Evolutionary conservation across 768 basidiomycete genomes (phyloP), one percentile per base, ranked within the genome.

Genomic region (Coprinopsis sp.): DNA sequence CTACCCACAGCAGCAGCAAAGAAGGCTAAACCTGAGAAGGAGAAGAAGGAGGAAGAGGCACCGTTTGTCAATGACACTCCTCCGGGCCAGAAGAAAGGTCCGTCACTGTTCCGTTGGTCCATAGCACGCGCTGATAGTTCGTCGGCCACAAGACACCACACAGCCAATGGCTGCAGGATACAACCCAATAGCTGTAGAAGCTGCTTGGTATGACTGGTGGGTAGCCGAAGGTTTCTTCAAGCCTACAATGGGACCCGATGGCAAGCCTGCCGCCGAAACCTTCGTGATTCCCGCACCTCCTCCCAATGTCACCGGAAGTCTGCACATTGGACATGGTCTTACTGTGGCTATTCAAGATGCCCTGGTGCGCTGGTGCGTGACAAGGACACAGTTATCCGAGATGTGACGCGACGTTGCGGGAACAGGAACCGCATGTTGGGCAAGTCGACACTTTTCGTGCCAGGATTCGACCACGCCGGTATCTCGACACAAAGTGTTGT

Each of bases 121-220:
- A n/a, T 33, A 24, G 1, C 21, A 22, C 24, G 13, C 5, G 13
- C 11, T 16, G 36, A 39, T 24, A 43, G 27, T 51, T 12, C 33
- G 49, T 36, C 21, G 18, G 22, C 6, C 2, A 16, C 14, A 46
- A 95, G 95, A 97, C 67, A 71, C 96, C 46, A 77, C 87, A 2
- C 73, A 82, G 50, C 84, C 91, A 3, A 95, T 99, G 88, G 78
- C 88, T 1, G 73, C 78, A n/a, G 90, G 88, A 3, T 99, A 98
- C 69, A 93, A 98, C 63, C 95, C 96, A 6, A 84, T 89, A 53
- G 88, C 89, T 27, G 87, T 98, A 49, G 95, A 98, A 61, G 75
- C 93, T 0, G 84, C 91, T 2, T 97, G 96, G 91, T 98, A 98
- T 57, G 91, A 95, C 57, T 98, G 96, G 96, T 97, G 95, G 95